Conservation (phyloP, 2,329 filamentous ascomycete genomes). For the Apiospora koreana region DNA sequence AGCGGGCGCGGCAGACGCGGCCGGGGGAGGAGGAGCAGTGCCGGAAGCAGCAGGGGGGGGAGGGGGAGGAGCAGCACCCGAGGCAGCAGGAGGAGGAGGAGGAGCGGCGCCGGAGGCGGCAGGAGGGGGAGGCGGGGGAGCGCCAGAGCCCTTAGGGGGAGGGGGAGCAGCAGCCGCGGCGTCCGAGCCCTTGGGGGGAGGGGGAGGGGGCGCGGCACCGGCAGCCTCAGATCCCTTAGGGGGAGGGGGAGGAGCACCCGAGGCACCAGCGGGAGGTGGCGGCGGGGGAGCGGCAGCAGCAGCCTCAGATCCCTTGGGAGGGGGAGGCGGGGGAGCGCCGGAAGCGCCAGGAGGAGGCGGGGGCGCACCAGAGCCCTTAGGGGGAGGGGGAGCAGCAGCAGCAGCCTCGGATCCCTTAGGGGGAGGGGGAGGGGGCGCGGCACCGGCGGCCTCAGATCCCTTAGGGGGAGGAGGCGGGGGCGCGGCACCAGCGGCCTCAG, state of each 20-base stretch:
- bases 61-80: not conserved
- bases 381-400: not conserved
- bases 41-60: not conserved
- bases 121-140: not conserved
- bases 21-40: no score
- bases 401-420: not conserved
- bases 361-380: not conserved
- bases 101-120: not conserved
- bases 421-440: not conserved
- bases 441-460: not conserved
- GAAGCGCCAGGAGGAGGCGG: not conserved
- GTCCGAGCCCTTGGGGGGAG: not conserved
- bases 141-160: not conserved
- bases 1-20: not conserved
- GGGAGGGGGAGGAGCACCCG: not conserved
- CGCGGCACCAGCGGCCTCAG: not conserved
- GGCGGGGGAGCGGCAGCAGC: not conserved
- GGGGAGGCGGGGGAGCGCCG: not conserved
- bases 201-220: not conserved
- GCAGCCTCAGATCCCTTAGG: not conserved
- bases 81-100: not conserved
- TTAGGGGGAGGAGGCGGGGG: not conserved
- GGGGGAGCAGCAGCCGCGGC: not conserved
- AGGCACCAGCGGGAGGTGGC: no score
- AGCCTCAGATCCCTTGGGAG: not conserved